A percentile compares a stretch with the other conserved stretches of the same genome.
Conservation (phyloP, 108 stramenopile genomes). For the Epipyxis sp. region DNA sequence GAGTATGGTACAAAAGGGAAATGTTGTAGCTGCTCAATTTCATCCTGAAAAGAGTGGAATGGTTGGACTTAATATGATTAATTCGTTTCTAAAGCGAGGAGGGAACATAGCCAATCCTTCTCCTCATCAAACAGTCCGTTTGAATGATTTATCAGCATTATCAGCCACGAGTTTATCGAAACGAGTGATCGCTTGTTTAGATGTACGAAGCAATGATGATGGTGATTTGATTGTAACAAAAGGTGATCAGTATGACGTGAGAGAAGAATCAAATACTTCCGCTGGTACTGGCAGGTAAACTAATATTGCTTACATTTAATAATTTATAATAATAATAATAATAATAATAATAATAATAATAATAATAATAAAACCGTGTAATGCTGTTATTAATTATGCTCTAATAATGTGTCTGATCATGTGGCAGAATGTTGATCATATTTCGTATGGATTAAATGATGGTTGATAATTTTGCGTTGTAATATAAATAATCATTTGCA, state of each 20-base stretch:
- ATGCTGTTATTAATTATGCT: no score
- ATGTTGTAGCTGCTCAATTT: slow-evolving; percentile 88
- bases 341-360: no score
- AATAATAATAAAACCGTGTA: no score
- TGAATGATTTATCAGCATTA: neutral
- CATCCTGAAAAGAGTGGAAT: slow-evolving; percentile 96
- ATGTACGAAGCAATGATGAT: slow-evolving; percentile 88
- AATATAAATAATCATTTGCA: no score
- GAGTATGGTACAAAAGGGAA: slow-evolving; percentile 79
- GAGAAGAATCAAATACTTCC: slow-evolving; percentile 70
- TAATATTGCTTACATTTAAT: no score
- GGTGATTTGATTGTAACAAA: slow-evolving; percentile 98
- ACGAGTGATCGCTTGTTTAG: slow-evolving; percentile 89
- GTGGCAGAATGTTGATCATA: neutral
- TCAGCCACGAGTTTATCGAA: slow-evolving; percentile 51
- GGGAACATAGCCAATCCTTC: neutral
- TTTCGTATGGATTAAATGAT: neutral
- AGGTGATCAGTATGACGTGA: slow-evolving; percentile 97
- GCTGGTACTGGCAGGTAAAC: no score
- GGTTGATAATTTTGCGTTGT: neutral
- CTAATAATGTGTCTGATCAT: neutral
- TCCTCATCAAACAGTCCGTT: neutral
- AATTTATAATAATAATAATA: no score
- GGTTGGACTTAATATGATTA: slow-evolving; percentile 75
- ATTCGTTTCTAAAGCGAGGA: slow-evolving; percentile 67